Conservation (phyloP, 345 rosid genomes). For the Salix brachista region DNA sequence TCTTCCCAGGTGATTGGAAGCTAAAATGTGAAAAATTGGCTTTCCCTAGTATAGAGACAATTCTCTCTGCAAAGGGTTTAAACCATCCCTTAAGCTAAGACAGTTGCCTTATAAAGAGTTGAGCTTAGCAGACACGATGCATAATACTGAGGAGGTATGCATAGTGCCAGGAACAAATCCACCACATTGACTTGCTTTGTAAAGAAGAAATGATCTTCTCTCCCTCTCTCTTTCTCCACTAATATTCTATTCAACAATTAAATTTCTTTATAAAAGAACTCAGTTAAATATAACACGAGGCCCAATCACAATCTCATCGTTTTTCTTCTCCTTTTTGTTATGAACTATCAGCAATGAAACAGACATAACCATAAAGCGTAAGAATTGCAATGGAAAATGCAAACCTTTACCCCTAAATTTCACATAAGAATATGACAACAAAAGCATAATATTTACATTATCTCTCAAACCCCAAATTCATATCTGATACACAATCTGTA, state of each 20-base stretch:
- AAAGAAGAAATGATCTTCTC: no score
- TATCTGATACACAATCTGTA: neutral
- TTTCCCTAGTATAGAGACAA: neutral
- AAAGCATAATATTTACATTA: neutral
- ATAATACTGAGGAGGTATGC: no score
- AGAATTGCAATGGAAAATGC: neutral
- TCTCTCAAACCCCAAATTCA: neutral
- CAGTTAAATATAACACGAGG: neutral
- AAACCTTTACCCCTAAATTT: neutral
- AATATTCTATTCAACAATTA: neutral
- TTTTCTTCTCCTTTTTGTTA: neutral
- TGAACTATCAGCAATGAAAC: neutral
- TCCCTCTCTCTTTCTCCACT: neutral
- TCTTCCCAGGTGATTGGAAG: neutral
- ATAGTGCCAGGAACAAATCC: neutral
- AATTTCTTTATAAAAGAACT: neutral
- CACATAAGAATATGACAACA: neutral
- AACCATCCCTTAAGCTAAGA: neutral
- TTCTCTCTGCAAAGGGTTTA: neutral
- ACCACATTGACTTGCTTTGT: no score
- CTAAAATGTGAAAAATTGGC: neutral
- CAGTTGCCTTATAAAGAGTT: neutral
- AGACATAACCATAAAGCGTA: neutral
- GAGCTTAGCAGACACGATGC: neutral
- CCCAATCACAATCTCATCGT: neutral